Evolutionary conservation across 2,329 filamentous ascomycete species (phyloP).

Genomic region (Berkeleyomyces basicola): DNA sequence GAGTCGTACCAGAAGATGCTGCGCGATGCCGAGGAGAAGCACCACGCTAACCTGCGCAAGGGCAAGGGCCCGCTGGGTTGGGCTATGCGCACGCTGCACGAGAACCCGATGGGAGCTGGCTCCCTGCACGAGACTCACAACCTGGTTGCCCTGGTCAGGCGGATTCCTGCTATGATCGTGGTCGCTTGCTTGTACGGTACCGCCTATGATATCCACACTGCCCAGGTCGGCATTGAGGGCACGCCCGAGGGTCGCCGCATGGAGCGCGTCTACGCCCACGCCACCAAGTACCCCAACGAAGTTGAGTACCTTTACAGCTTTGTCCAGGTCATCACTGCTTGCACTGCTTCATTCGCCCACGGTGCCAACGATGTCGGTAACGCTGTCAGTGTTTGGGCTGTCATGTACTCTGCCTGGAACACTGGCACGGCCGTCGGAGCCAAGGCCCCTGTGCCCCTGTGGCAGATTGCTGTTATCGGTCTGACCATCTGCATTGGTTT

Average conservation of each 20-base stretch:
- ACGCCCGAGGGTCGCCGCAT: conserved; percentile 60
- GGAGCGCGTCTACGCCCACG: conserved; percentile 47
- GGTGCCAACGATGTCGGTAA: conserved; percentile 65
- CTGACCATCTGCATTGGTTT: conserved; percentile 48
- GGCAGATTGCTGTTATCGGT: conserved; percentile 58
- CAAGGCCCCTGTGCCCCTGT: conserved; percentile 52
- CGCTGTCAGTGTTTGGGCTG: conserved; percentile 52
- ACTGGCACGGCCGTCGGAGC: conserved; percentile 43
- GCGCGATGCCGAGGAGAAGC: conserved; percentile 35
- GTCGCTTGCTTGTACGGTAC: conserved; percentile 53
- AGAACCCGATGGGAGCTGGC: conserved; percentile 57
- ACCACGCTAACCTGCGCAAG: conserved; percentile 47
- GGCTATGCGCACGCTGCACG: conserved; percentile 62
- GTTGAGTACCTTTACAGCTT: conserved; percentile 55
- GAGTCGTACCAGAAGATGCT: conserved; percentile 46
- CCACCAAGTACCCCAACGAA: conserved; percentile 51
- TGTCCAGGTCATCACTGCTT: conserved; percentile 49
- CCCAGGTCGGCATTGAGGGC: conserved; percentile 51
- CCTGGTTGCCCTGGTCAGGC: conserved; percentile 43
- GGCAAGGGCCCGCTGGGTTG: conserved; percentile 56
- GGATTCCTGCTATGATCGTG: conserved; percentile 51
- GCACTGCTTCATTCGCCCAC: conserved; percentile 58
- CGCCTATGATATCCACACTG: conserved; percentile 68
- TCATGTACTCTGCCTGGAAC: conserved; percentile 50
- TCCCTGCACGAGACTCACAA: conserved; percentile 61